Evolutionary conservation across 2,329 filamentous ascomycete genomes (phyloP).

Genomic region (Esteya vermicola): DNA sequence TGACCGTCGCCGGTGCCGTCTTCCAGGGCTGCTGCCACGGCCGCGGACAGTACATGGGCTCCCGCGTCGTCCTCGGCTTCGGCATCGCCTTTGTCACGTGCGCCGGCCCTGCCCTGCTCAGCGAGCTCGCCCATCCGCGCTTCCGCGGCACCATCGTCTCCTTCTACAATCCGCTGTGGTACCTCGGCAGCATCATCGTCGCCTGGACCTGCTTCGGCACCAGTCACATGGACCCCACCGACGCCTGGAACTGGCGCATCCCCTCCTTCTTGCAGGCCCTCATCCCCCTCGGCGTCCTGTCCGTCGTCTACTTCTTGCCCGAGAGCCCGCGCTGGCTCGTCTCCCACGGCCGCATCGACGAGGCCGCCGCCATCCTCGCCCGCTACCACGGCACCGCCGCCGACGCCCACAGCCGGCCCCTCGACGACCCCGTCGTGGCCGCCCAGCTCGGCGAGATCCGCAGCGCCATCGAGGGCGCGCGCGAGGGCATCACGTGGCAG

Average conservation of each 20-base stretch:
- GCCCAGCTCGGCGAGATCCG: constrained; percentile 49
- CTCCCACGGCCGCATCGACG: constrained; percentile 17
- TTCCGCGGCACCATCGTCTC: neutral
- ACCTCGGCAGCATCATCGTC: constrained; percentile 15
- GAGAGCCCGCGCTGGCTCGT: constrained; percentile 22
- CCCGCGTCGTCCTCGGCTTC: neutral
- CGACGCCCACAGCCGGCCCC: too few relatives aligned
- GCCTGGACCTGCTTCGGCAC: constrained; percentile 12
- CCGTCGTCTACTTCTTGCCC: constrained; percentile 14
- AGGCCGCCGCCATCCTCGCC: constrained; percentile 30
- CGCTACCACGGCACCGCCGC: constrained; percentile 45
- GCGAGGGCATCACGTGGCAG: too few relatives aligned
- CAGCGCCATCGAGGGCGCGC: too few relatives aligned
- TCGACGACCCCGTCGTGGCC: constrained; percentile 4
- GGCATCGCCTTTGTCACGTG: neutral
- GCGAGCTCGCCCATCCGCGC: neutral
- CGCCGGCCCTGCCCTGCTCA: neutral
- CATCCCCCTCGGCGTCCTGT: neutral
- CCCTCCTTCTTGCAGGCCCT: constrained; percentile 7
- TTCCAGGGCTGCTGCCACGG: too few relatives aligned
- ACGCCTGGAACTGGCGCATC: constrained; percentile 12
- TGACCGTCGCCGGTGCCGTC: too few relatives aligned
- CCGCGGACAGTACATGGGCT: too few relatives aligned
- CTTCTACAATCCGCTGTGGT: constrained; percentile 8
- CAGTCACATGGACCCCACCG: constrained; percentile 4